Evolutionary conservation across 768 basidiomycete genomes (phyloP).

Genomic region (Amanita thiersii): DNA sequence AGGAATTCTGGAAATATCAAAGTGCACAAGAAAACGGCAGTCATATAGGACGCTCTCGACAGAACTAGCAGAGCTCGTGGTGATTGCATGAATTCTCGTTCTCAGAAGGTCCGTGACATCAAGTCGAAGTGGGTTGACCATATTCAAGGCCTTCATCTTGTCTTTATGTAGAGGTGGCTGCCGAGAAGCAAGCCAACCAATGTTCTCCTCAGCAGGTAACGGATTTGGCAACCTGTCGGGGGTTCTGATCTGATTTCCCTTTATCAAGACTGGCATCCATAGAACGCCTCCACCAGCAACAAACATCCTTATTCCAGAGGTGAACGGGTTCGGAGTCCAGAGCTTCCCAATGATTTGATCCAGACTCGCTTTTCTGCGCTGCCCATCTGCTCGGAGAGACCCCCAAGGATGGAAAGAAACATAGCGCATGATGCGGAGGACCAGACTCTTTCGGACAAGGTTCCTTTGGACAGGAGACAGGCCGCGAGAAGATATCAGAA

Average conservation of each 20-base stretch:
- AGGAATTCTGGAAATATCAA: slow-evolving; percentile 39
- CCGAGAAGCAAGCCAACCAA: slow-evolving; percentile 60
- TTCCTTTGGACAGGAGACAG: slow-evolving; percentile 26
- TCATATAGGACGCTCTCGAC: slow-evolving; percentile 48
- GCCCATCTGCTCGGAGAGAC: slow-evolving; percentile 49
- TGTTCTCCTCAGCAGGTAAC: slow-evolving; percentile 12
- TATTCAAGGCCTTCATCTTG: slow-evolving; percentile 18
- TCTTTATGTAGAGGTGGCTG: slow-evolving; percentile 35
- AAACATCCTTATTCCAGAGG: slow-evolving; percentile 24
- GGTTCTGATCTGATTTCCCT: slow-evolving; percentile 16
- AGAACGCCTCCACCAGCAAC: slow-evolving; percentile 54
- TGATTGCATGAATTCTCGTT: slow-evolving; percentile 13
- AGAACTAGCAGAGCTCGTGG: slow-evolving; percentile 11
- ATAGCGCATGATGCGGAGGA: slow-evolving; percentile 57
- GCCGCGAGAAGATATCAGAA: slow-evolving; percentile 31
- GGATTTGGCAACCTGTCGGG: slow-evolving; percentile 9
- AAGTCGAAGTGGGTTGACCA: slow-evolving; percentile 22
- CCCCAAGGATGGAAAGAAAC: slow-evolving; percentile 77
- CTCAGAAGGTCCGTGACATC: slow-evolving; percentile 31
- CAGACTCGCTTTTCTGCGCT: slow-evolving; percentile 40
- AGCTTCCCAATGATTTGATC: slow-evolving; percentile 38
- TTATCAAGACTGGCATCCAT: slow-evolving; percentile 48
- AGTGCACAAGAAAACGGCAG: slow-evolving; percentile 48
- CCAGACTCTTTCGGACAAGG: slow-evolving; percentile 29
- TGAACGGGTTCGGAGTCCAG: slow-evolving; percentile 29